phyloP scores from a whole-genome alignment of 1,284 basidiomycete species.

The Microbotryum silenes-acaulis region DNA sequence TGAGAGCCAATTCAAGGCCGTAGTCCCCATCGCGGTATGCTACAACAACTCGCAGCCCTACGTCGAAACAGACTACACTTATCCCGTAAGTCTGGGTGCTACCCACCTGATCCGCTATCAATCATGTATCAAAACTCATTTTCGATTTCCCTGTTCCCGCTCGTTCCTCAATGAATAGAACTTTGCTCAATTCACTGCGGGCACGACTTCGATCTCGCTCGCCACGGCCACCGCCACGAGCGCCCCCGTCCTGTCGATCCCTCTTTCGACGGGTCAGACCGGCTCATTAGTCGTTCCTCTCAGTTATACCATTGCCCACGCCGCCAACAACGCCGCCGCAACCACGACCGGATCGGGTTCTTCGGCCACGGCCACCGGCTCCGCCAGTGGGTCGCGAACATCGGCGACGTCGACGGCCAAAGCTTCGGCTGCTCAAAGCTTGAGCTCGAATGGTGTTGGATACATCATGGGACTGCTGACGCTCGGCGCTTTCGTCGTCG shows the following conservation, averaged over 20 bases:
- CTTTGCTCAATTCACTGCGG: slow-evolving; percentile 22
- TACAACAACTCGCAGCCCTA: slow-evolving; percentile 45
- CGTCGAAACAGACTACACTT: slow-evolving; percentile 38
- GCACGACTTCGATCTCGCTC: slow-evolving; percentile 25
- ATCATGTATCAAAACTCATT: background rate
- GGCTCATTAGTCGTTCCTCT: background rate
- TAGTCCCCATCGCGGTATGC: slow-evolving; percentile 40
- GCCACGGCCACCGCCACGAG: slow-evolving; percentile 17
- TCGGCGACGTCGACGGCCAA: no score
- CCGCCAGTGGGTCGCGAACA: no score
- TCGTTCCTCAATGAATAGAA: slow-evolving; percentile 4
- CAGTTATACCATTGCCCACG: no score
- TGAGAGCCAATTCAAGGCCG: slow-evolving; percentile 7
- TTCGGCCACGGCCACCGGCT: no score
- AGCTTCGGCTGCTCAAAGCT: no score
- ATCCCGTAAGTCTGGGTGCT: slow-evolving; percentile 12
- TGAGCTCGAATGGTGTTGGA: no score
- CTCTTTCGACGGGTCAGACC: background rate
- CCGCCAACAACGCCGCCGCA: no score
- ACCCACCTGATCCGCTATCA: no score
- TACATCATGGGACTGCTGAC: no score
- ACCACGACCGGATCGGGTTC: no score
- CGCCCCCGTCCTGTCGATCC: slow-evolving; percentile 7
- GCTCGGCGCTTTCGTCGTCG: no score
- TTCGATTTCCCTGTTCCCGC: no score